Percentiles rank a stretch among this genome's conserved stretches.
These are phyloP conservation scores for Ministeria vibrans DNA, from an alignment of 78 protist species.

Conservation along the genomic window DNA sequence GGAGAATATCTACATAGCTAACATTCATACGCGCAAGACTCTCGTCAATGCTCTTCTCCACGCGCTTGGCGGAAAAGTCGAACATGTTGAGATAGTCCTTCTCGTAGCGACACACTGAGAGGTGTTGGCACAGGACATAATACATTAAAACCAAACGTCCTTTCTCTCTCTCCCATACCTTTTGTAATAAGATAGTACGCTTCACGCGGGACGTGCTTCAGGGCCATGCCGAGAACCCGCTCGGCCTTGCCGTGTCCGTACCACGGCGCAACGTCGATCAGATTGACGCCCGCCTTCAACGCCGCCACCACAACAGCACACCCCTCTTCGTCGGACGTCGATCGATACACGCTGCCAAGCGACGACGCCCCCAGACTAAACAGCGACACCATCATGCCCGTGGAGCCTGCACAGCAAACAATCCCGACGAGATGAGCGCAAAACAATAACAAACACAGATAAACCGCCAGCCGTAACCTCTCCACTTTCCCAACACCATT, in stretches of 20 bases:
- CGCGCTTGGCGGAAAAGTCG: background rate
- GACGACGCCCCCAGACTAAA: background rate
- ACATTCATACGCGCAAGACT: background rate
- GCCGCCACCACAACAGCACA: background rate
- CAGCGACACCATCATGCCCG: background rate
- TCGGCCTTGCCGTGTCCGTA: background rate
- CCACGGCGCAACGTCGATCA: background rate
- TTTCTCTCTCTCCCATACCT: too few species aligned
- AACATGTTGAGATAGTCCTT: background rate
- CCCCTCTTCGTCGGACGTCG: background rate
- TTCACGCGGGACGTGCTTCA: background rate
- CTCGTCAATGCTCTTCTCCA: background rate
- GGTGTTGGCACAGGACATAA: too few species aligned
- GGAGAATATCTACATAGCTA: conserved; percentile 7
- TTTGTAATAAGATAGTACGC: background rate
- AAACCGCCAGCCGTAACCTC: too few species aligned
- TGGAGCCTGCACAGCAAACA: background rate
- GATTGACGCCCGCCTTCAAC: background rate
- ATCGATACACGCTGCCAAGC: background rate
- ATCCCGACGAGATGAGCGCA: background rate
- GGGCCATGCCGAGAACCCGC: background rate
- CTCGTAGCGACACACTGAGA: background rate
- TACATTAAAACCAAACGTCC: too few species aligned
- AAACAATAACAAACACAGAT: too few species aligned
- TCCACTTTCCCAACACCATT: too few species aligned